Evolutionary conservation across 305 asterid genomes (phyloP).

Genomic region (Solanum aculeatissimum): DNA sequence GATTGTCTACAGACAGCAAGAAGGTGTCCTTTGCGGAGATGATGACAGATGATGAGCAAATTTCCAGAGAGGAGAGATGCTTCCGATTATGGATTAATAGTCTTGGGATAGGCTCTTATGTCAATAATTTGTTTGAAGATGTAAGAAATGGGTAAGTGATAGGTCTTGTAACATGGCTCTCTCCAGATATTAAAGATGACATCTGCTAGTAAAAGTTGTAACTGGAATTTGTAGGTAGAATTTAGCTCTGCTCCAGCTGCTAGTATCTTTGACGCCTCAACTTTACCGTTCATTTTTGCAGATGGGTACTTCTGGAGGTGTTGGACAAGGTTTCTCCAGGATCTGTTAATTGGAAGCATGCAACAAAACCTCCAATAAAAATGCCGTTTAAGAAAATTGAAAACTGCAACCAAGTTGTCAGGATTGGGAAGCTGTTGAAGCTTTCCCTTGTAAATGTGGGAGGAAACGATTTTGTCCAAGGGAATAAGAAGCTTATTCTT

Average conservation of each 20-base stretch:
- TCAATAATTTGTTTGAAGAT: conserved; percentile 90
- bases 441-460: conserved; percentile 87
- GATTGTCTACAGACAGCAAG: conserved; percentile 80
- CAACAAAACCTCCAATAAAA: conserved; percentile 87
- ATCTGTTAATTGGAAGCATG: conserved; percentile 77
- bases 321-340: conserved; percentile 70
- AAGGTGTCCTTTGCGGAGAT: conserved; percentile 80
- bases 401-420: conserved; percentile 83
- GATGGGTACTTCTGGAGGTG: conserved; percentile 82
- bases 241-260: neutral
- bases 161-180: neutral
- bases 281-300: conserved; percentile 5
- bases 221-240: neutral
- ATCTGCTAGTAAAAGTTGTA: neutral
- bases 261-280: neutral
- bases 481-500: conserved; percentile 82
- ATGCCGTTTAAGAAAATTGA: conserved; percentile 90
- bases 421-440: conserved; percentile 68
- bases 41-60: conserved; percentile 87
- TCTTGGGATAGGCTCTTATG: conserved; percentile 64
- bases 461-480: conserved; percentile 89
- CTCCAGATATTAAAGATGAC: neutral
- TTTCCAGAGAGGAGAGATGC: conserved; percentile 96
- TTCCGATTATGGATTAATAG: conserved; percentile 97
- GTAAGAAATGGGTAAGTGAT: conserved; percentile 83